Evolutionary conservation across 805 yeast genomes (phyloP), one percentile per base, ranked within the genome.

Genomic region (Zygotorulaspora florentina): DNA sequence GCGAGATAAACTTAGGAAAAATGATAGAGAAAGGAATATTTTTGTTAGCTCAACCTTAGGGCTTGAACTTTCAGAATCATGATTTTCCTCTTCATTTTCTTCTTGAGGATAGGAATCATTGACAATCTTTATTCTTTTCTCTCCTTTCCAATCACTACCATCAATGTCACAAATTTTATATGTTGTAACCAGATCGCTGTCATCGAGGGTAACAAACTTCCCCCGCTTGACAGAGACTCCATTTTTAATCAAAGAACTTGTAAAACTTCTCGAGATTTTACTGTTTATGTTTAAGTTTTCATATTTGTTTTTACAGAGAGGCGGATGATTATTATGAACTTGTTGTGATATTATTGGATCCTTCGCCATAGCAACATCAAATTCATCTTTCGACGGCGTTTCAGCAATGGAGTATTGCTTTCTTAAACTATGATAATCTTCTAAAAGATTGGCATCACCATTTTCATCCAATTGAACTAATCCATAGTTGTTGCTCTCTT

Each of bases 401-500:
- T 58, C 59, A 26, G 73, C 62, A 9, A 68, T 56, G 7, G 68
- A 58, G 46, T 74, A 75, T 54, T 77, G 81, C 2, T 61, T 52
- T 52, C 72, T 69, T 45, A 85, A 71, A 33, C 73, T 69, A 35
- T 65, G 64, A 55, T 69, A 83, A 54, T 83, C 90, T 0, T 62
- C 56, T 16, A 68, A 61, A 5, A 73, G 44, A n/a, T 70, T 54
- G 1, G 68, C 72, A 43, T 72, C 69, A 8, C 74, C 74, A 25
- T 62, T 55, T 15, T 66, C 62, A 47, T 66, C 69, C 20, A 80
- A 66, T 40, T 75, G 74, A 1, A 87, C 89, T 30, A 87, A 66
- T 0, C 96, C 96, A 63, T 87, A 87, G 53, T 83, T 80, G 62
- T 87, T 87, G 7, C 81, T 76, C 56, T 84, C 95, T 58, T 85